Percentiles rank a stretch among this genome's conserved stretches.
These are phyloP conservation scores for Elaeagnus macrophylla DNA, from an alignment of 306 rosid species.

Conservation along the genomic window DNA sequence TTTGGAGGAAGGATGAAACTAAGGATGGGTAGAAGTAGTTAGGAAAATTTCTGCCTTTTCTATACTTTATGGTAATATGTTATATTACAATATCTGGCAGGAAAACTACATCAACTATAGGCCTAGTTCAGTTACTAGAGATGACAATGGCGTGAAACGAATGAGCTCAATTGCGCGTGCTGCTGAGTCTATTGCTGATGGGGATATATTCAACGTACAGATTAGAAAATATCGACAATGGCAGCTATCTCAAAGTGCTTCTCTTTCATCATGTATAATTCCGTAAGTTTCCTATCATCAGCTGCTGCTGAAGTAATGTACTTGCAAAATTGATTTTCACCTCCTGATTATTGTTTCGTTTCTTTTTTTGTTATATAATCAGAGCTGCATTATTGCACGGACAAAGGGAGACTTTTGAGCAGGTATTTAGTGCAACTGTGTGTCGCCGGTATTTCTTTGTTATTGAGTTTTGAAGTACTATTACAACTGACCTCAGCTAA, in stretches of 20 bases:
- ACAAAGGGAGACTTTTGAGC: slow-evolving; percentile 72
- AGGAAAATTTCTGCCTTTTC: not conserved
- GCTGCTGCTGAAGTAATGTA: slow-evolving; percentile 17
- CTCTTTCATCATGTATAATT: slow-evolving; percentile 64
- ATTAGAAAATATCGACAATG: slow-evolving; percentile 91
- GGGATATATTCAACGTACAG: slow-evolving; percentile 85
- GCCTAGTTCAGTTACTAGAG: slow-evolving; percentile 65
- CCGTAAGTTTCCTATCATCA: slow-evolving; percentile 60
- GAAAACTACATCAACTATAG: slow-evolving; percentile 87
- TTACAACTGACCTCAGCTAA: not conserved
- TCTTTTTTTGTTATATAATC: slow-evolving; percentile 19
- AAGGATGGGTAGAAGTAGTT: not conserved
- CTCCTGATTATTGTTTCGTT: slow-evolving; percentile 12
- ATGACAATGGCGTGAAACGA: slow-evolving; percentile 66
- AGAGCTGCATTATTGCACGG: slow-evolving; percentile 84
- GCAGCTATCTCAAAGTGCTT: slow-evolving; percentile 91
- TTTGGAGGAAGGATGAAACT: no score
- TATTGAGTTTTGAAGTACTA: not conserved
- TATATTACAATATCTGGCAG: slow-evolving; percentile 33
- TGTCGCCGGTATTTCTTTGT: not conserved
- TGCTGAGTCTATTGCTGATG: slow-evolving; percentile 89
- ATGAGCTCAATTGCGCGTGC: slow-evolving; percentile 80
- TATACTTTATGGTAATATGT: not conserved
- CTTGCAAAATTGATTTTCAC: slow-evolving; percentile 1
- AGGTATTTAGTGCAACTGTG: slow-evolving; percentile 37